Evolutionary conservation across 2,329 filamentous ascomycete genomes (phyloP), one percentile per base, ranked within the genome.

Genomic region (Colletotrichum cordylinicola): DNA sequence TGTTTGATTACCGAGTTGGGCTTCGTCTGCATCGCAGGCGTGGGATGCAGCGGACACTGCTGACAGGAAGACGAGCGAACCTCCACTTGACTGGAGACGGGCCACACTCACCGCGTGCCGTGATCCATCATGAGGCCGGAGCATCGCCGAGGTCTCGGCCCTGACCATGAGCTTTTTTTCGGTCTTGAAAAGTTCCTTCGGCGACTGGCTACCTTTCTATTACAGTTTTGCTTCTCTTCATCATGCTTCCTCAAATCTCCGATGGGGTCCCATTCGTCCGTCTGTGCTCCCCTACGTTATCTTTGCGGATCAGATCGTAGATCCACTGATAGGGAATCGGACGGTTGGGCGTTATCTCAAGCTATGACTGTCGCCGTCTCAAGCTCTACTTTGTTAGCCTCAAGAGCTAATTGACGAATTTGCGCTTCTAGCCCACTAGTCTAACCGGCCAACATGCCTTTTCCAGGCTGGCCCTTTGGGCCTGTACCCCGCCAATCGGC

Each of bases 281-380:
- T 66, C 70, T 64, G 73, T 75, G 64, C 69, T 75, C 48, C 16
- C 62, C 66, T 62, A 62, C 43, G 43, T 52, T 75, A 75, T 75
- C 72, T 76, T 48, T 60, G 70, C 65, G 74, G 65, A 69, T 74
- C 70, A 74, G 74, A 76, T 76, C 74, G 74, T 76, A 68, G 74
- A 75, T 71, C 74, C 72, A 76, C 71, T 75, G 74, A 76, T 76
- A 76, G 74, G 58, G 55, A 31, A 67, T 65, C 16, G n/a, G 58
- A 52, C 21, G 48, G 21, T 52, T 55, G 39, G 60, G 13, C 66
- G 37, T 76, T 76, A 76, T 76, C 74, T 76, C 60, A 64, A 65
- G 48, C 58, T 67, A 62, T 67, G 72, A 67, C 52, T 74, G 37
- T 67, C 24, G 68, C 68, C 39, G 13, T 48, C 35, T 21, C 13